Evolutionary conservation across 2,329 filamentous ascomycete genomes (phyloP).

Genomic region (Bipolaris cookei): DNA sequence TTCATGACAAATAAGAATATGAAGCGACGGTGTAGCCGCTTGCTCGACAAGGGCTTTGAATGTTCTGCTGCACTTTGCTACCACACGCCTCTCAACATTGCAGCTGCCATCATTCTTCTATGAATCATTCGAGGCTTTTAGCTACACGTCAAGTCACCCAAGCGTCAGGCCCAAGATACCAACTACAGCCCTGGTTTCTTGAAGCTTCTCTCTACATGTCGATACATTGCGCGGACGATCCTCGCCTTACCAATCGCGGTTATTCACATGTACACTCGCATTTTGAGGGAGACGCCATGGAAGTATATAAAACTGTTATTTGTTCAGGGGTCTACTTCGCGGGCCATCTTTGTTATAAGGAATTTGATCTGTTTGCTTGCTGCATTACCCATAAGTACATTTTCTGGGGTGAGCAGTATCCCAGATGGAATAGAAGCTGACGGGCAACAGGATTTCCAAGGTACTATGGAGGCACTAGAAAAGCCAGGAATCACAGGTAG

Average conservation of each 20-base stretch:
- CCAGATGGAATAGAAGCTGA: background rate
- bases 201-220: background rate
- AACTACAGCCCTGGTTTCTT: constrained; percentile 9
- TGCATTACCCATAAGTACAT: constrained; percentile 5
- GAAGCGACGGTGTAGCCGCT: background rate
- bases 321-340: background rate
- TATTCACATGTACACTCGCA: background rate
- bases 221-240: background rate
- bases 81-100: background rate
- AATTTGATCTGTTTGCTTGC: constrained; percentile 7
- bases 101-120: constrained; percentile 1
- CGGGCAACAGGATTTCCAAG: background rate
- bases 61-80: background rate
- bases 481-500: background rate
- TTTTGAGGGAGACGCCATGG: background rate
- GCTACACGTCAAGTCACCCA: constrained; percentile 4
- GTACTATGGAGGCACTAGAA: constrained; percentile 3
- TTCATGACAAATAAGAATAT: background rate
- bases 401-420: background rate
- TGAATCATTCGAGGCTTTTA: background rate
- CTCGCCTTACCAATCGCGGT: constrained; percentile 10
- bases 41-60: constrained; percentile 1
- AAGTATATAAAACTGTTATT: background rate
- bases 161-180: background rate
- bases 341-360: constrained; percentile 3